Base-by-base conservation (phyloP, 2,329 filamentous ascomycete genomes). In the Fusarium musae region DNA sequence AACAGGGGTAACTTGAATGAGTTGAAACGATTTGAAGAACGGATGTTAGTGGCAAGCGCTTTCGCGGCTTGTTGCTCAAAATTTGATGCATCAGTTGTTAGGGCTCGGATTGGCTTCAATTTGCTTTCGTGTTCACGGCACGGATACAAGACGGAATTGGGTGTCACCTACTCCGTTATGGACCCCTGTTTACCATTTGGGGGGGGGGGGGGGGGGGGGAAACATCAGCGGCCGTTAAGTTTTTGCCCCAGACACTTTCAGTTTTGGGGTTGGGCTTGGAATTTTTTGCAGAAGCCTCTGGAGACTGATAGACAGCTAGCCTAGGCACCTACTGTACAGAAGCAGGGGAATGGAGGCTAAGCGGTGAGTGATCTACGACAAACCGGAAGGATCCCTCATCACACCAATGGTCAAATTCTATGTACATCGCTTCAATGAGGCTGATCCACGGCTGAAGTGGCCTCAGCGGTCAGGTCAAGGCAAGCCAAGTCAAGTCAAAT, bases 351-450 rank as follows among this genome's bases (percentile, higher is more conserved):
- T 19, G 16, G 9, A 36, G 34, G 17, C 17, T 53, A 36, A 57
- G 75, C 73, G 71, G 71, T 76, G 73, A 75, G 34, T 19, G 30
- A 26, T 32, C 34, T 42, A 40, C 36, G 53, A 42, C 64, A 59
- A 40, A 54, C 32, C 64, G 53, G 49, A 62, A 30, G 32, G 19
- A 43, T 26, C 49, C 37, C 37, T 23, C 19, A 28, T 21, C 26
- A 50, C 46, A 34, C 13, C 44, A 56, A 44, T 62, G 53, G 69
- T 23, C 17, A 30, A 54, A 43, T 49, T 60, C 13, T 32, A 30
- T 30, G 19, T 39, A 34, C 36, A 26, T 37, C 30, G 26, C 42
- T 64, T 65, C 40, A 40, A 43, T 36, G 54, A 57, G 53, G 26
- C 63, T 30, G 23, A 47, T n/a, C 40, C 54, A 49, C 36, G 46